These are phyloP conservation scores for Eragrostis nindensis DNA, from an alignment of 176 grass and related monocot species.

Conservation along the genomic window DNA sequence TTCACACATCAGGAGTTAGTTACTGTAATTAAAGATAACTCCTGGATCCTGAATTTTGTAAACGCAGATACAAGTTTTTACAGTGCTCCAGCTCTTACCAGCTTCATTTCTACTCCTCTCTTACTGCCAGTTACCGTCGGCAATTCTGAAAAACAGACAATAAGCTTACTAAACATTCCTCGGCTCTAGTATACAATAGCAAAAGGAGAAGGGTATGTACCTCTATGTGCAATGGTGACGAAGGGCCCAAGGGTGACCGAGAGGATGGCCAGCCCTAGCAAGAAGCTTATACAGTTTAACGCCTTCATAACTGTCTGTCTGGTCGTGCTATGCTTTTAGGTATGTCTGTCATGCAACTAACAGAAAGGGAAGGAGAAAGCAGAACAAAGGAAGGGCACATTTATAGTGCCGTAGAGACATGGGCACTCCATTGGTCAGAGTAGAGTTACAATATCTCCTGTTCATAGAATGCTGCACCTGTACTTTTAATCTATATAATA, in stretches of 20 bases:
- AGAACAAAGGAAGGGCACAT: constrained; percentile 17
- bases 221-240: constrained; percentile 44
- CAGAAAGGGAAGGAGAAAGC: constrained; percentile 43
- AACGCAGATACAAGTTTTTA: background rate
- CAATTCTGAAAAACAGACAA: constrained; percentile 33
- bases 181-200: background rate
- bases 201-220: constrained; percentile 26
- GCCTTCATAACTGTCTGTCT: constrained; percentile 48
- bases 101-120: constrained; percentile 22
- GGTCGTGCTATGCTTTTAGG: constrained; percentile 32
- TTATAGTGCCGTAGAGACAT: constrained; percentile 49
- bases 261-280: constrained; percentile 45
- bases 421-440: constrained; percentile 48
- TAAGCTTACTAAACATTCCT: constrained; percentile 6
- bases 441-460: constrained; percentile 33
- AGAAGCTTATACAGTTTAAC: constrained; percentile 40
- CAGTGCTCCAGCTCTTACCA: constrained; percentile 30
- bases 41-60: constrained; percentile 14
- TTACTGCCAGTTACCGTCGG: constrained; percentile 4
- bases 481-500: constrained; percentile 49
- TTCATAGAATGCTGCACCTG: constrained; percentile 41
- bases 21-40: constrained; percentile 8
- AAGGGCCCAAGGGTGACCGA: constrained; percentile 37
- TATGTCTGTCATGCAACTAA: constrained; percentile 50
- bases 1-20: background rate